phyloP scores from a whole-genome alignment of 352 stramenopile species.

The Pythium monospermum region DNA sequence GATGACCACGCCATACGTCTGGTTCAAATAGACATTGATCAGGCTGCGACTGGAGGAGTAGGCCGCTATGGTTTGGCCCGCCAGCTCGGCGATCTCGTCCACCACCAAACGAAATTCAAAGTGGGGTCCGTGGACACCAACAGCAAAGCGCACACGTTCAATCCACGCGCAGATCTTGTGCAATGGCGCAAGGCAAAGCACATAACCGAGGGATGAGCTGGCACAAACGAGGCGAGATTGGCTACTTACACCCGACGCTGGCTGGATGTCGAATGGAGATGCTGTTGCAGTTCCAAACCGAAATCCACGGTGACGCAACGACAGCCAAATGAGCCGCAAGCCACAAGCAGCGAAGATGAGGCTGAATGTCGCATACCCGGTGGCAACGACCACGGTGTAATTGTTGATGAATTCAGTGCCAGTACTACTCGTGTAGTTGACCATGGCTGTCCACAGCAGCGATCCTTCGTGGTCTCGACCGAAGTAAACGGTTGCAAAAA shows the following conservation, averaged over 20 bases:
- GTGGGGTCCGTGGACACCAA: conserved; percentile 10
- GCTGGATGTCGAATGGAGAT: no score
- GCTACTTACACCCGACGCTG: no score
- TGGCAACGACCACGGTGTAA: background rate
- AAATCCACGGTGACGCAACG: background rate
- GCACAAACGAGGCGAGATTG: no score
- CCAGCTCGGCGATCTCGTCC: background rate
- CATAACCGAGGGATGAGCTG: no score
- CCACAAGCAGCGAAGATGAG: background rate
- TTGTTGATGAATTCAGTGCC: background rate
- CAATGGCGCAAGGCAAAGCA: no score
- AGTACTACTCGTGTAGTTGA: background rate
- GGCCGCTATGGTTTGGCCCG: conserved; percentile 5
- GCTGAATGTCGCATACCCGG: background rate
- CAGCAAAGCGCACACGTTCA: background rate
- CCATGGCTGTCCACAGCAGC: background rate
- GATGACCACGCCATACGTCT: conserved; percentile 12
- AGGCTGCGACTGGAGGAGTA: conserved; percentile 9
- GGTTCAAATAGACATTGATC: conserved; percentile 15
- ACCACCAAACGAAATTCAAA: conserved; percentile 3
- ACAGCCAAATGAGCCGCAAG: background rate
- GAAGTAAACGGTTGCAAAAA: background rate
- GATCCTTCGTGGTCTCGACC: background rate
- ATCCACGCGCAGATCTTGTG: no score
- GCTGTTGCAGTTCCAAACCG: background rate